These are phyloP conservation scores for Aspergillus arachidicola DNA, from an alignment of 2,329 filamentous ascomycete species.

Conservation along the genomic window DNA sequence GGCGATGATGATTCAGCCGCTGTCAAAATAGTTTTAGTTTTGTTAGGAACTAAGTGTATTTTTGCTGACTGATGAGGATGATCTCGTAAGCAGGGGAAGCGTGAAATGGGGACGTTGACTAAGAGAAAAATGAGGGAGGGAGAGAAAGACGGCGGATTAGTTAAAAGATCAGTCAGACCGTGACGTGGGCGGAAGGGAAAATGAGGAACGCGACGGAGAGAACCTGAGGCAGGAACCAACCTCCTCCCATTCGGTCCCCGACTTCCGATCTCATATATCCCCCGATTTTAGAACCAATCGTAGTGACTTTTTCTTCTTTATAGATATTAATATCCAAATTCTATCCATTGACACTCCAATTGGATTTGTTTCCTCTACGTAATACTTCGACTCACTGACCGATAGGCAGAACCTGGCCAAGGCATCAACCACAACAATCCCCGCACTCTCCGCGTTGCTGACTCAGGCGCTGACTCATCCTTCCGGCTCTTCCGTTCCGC, in stretches of 20 bases:
- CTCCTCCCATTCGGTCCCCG: not conserved
- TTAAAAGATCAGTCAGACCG: slow-evolving; percentile 23
- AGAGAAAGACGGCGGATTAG: slow-evolving; percentile 18
- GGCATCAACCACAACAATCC: not conserved
- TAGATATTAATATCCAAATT: too few relatives aligned
- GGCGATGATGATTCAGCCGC: slow-evolving; percentile 3
- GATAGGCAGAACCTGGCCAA: not conserved
- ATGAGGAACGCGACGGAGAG: not conserved
- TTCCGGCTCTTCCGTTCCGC: not conserved
- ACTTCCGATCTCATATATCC: not conserved
- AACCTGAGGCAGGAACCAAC: not conserved
- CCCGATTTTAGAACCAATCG: too few relatives aligned
- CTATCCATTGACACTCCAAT: not conserved
- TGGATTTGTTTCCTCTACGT: not conserved
- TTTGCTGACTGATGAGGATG: slow-evolving; percentile 18
- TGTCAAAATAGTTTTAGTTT: slow-evolving; percentile 10
- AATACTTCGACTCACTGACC: not conserved
- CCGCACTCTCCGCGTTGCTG: not conserved
- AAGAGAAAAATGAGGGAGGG: slow-evolving; percentile 6
- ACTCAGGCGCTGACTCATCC: not conserved
- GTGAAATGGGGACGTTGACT: not conserved
- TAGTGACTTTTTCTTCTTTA: too few relatives aligned
- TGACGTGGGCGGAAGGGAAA: slow-evolving; percentile 7
- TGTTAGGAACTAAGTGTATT: not conserved
- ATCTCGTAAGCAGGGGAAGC: slow-evolving; percentile 29